Percentiles rank a stretch among this genome's conserved stretches.
Evolutionary conservation across 2,329 filamentous ascomycete species (phyloP).

Genomic region (Botryotinia narcissicola): DNA sequence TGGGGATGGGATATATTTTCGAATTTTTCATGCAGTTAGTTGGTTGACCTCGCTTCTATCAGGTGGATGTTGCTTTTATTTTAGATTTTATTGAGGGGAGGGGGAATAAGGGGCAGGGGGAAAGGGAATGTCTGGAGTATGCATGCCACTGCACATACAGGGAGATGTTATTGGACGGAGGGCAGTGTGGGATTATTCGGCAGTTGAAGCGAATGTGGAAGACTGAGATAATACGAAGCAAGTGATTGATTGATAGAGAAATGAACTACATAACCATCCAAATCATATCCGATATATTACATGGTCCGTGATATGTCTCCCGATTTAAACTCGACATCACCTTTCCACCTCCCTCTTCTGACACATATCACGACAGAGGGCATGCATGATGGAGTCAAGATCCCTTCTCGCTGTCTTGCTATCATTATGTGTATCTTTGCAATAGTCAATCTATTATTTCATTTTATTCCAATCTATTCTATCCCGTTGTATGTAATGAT

Average conservation of each 20-base stretch:
- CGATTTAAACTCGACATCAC: not conserved
- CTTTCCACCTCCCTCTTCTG: not conserved
- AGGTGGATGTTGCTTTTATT: not conserved
- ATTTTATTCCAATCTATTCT: not conserved
- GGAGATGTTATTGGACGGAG: not conserved
- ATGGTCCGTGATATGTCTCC: not conserved
- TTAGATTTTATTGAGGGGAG: not conserved
- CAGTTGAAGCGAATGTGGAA: not conserved
- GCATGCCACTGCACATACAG: not conserved
- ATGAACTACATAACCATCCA: not conserved
- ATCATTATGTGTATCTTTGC: not conserved
- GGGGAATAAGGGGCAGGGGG: not conserved
- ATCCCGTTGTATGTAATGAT: rapidly evolving
- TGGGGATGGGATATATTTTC: not conserved
- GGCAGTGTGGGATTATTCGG: not conserved
- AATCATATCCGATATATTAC: not conserved
- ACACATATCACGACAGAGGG: not conserved
- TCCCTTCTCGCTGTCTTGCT: not conserved
- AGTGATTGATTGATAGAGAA: slow-evolving; percentile 11
- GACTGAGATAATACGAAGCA: not conserved
- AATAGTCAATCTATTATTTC: not conserved
- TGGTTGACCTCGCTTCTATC: not conserved
- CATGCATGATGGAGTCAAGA: not conserved
- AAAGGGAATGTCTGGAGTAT: not conserved
- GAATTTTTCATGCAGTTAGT: not conserved